phyloP scores from a whole-genome alignment of 305 asterid genomes.

The Fraxinus nigra region DNA sequence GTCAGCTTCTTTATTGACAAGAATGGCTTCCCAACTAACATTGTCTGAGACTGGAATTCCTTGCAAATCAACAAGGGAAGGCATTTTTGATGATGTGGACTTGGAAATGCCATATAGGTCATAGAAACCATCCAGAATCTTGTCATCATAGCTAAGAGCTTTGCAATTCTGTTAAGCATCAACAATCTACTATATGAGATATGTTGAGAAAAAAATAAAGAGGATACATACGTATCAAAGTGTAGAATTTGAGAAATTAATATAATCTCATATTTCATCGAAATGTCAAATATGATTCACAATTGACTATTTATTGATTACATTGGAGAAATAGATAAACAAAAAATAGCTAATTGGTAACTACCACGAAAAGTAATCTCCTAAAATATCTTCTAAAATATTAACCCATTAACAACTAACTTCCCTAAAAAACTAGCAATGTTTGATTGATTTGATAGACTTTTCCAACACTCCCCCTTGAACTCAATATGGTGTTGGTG shows the following conservation, averaged over 20 bases:
- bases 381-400: too few relatives aligned
- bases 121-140: slow-evolving; percentile 91
- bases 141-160: slow-evolving; percentile 93
- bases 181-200: slow-evolving; percentile 78
- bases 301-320: background rate
- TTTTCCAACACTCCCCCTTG: background rate
- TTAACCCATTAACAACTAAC: too few relatives aligned
- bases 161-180: slow-evolving; percentile 92
- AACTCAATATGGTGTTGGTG: background rate
- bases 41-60: slow-evolving; percentile 64
- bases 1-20: slow-evolving; percentile 76
- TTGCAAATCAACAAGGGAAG: slow-evolving; percentile 87
- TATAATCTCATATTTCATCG: background rate
- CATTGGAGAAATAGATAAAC: too few relatives aligned
- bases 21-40: slow-evolving; percentile 85
- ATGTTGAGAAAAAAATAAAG: slow-evolving; percentile 47
- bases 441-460: too few relatives aligned
- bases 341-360: too few relatives aligned
- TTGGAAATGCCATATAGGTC: slow-evolving; percentile 75
- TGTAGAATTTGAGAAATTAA: background rate
- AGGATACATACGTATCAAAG: slow-evolving; percentile 20
- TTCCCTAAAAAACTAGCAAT: too few relatives aligned
- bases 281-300: background rate
- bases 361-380: too few relatives aligned
- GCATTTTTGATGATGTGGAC: slow-evolving; percentile 80